Conservation (phyloP, 169 alveolate species). For the Eimeria tenella region DNA sequence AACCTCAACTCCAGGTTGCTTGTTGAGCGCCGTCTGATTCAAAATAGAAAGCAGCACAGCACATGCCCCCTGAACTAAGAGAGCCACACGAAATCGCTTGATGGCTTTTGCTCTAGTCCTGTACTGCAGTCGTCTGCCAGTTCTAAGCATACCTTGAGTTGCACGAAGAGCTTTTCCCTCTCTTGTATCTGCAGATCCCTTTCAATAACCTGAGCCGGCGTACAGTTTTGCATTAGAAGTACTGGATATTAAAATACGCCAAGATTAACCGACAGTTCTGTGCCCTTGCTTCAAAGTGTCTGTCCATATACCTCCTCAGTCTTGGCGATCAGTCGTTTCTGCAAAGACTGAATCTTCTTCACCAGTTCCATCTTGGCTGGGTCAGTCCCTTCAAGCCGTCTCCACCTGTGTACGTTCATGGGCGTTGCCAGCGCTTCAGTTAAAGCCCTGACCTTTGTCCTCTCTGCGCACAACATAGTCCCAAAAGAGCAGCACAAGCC, state of each 20-base stretch:
- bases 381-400: constrained; percentile 95
- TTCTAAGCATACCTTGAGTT: constrained; percentile 86
- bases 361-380: constrained; percentile 95
- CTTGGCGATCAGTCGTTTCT: constrained; percentile 94
- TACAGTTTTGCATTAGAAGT: not conserved
- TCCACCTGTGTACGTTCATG: constrained; percentile 95
- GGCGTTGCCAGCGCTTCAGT: constrained; percentile 96
- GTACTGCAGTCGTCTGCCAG: not conserved
- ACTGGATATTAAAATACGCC: not conserved
- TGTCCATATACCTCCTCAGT: constrained; percentile 92
- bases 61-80: not conserved
- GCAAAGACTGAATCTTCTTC: constrained; percentile 92
- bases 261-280: too few relatives aligned
- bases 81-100: not conserved
- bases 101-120: not conserved
- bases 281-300: too few relatives aligned
- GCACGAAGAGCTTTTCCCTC: constrained; percentile 95
- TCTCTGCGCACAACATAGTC: constrained; percentile 82
- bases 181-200: constrained; percentile 94
- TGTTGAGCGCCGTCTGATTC: constrained; percentile 15
- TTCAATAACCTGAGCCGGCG: constrained; percentile 83
- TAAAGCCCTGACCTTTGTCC: constrained; percentile 94
- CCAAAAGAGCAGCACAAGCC: not conserved
- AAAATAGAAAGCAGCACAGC: not conserved
- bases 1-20: constrained; percentile 53